Evolutionary conservation across 2,329 filamentous ascomycete genomes (phyloP).

Genomic region (Polytolypa hystricis): DNA sequence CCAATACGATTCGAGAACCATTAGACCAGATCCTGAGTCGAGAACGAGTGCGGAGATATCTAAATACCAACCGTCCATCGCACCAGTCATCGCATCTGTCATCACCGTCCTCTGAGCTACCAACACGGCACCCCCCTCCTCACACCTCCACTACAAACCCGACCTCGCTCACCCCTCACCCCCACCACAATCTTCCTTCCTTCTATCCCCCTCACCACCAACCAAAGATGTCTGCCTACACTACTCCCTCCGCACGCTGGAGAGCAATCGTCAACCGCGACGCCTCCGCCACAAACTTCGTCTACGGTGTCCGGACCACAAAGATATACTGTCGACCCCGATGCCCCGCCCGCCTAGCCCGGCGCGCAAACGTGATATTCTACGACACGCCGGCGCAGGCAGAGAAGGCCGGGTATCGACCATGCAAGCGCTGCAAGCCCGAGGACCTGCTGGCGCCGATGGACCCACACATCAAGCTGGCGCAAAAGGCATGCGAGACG

Average conservation of each 20-base stretch:
- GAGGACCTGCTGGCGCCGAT: constrained; percentile 20
- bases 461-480: constrained; percentile 23
- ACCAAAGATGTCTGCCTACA: too few relatives aligned
- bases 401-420: constrained; percentile 39
- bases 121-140: too few relatives aligned
- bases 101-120: too few relatives aligned
- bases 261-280: constrained; percentile 37
- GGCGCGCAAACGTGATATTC: constrained; percentile 46
- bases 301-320: constrained; percentile 48
- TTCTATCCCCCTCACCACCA: too few relatives aligned
- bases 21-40: too few relatives aligned
- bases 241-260: constrained; percentile 32
- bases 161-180: too few relatives aligned
- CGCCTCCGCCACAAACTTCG: constrained; percentile 36
- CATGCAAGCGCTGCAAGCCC: constrained; percentile 47
- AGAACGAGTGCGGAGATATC: too few relatives aligned
- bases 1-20: too few relatives aligned
- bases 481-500: constrained; percentile 22
- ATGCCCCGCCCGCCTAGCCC: constrained; percentile 47
- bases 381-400: constrained; percentile 39
- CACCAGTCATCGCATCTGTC: too few relatives aligned
- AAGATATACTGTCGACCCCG: constrained; percentile 47
- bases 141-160: too few relatives aligned
- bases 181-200: too few relatives aligned
- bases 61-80: too few relatives aligned